Evolutionary conservation across 2,329 filamentous ascomycete species (phyloP), one percentile per base, ranked within the genome.

Genomic region (Aspergillus texensis): DNA sequence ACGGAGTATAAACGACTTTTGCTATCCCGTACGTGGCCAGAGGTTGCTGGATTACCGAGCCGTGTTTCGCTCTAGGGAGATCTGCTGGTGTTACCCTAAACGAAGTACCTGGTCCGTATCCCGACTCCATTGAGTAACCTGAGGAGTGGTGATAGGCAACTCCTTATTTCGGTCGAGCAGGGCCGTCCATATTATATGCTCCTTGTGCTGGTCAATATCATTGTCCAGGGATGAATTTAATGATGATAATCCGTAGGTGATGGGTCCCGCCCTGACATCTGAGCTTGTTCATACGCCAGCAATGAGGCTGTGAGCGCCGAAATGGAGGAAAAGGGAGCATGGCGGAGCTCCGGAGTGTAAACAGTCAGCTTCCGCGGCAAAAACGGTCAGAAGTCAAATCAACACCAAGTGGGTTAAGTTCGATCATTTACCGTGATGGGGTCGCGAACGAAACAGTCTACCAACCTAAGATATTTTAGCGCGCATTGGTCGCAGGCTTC

Each of bases 231-330:
- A 32, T 14, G 39, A 24, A 46, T 60, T 61, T 50, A 55, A 62
- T 61, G 50, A 62, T 30, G 62, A 59, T 61, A 54, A 58, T 53
- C 62, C 32, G 45, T 62, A 43, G 16, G 43, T n/a, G 43, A 54
- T 59, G 60, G 53, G 57, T 54, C 57, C 32, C 60, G 60, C 48
- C 50, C 30, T 41, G 32, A 14, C 50, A 48, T 60, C 41, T 60
- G 58, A 63, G 63, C 61, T 65, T 63, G 63, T 65, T 63, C 54
- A 21, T 60, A 63, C 41, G 54, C 63, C 63, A 58, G 48, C 28
- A 53, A 50, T 41, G 57, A 58, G 54, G 61, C 59, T 21, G 48
- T 56, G 57, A 54, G 24, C 21, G 32, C 30, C 32, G 41, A 28
- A 63, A 57, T 36, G 39, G 41, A 41, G 16, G 39, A 28, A 36